Evolutionary conservation across 768 basidiomycete species (phyloP).

Genomic region (Serpula lacrymans): DNA sequence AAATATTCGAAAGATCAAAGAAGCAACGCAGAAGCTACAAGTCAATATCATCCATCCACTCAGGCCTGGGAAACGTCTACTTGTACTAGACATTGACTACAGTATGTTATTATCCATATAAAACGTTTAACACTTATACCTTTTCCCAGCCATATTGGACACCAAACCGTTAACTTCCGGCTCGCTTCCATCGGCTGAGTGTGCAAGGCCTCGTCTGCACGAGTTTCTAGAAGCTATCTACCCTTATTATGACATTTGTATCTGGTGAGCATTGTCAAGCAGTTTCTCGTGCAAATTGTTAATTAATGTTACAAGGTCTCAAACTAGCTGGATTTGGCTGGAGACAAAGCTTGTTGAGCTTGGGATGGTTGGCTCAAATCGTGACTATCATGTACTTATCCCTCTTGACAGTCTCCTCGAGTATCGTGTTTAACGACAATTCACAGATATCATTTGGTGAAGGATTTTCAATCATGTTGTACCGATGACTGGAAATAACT

Average conservation of each 20-base stretch:
- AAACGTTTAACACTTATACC: constrained; percentile 6
- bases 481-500: constrained; percentile 10
- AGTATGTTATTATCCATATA: constrained; percentile 42
- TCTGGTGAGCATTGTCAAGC: constrained; percentile 52
- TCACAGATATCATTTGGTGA: constrained; percentile 61
- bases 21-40: constrained; percentile 61
- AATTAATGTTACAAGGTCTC: constrained; percentile 49
- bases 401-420: background rate
- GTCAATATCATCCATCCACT: constrained; percentile 75
- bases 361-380: constrained; percentile 71
- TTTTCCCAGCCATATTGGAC: constrained; percentile 66
- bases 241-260: constrained; percentile 83
- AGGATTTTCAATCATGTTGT: background rate
- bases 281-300: background rate
- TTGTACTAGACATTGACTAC: constrained; percentile 88
- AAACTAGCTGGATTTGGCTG: constrained; percentile 88
- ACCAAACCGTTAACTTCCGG: constrained; percentile 84
- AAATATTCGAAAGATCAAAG: constrained; percentile 77
- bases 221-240: constrained; percentile 80
- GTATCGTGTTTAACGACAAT: constrained; percentile 2
- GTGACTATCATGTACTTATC: constrained; percentile 60
- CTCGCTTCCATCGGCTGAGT: constrained; percentile 74
- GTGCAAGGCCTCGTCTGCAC: constrained; percentile 79
- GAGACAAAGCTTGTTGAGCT: constrained; percentile 86
- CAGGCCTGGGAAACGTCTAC: constrained; percentile 70